Conservation (phyloP, 1,139 yeast genomes). For the Suhomyces bribrorum region DNA sequence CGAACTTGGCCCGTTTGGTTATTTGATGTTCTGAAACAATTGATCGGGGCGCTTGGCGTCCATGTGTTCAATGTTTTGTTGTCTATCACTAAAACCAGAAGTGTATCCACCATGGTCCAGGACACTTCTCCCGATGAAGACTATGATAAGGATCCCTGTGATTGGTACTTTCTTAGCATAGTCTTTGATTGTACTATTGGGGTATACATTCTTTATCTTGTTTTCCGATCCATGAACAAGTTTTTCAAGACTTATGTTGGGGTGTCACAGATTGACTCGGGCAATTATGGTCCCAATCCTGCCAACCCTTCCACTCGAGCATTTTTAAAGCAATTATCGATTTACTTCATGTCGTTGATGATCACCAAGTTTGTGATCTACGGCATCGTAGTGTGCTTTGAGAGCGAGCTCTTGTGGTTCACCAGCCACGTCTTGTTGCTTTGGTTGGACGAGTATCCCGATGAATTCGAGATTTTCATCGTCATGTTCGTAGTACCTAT, state of each 20-base stretch:
- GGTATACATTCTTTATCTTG: slow-evolving; percentile 71
- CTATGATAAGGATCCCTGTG: slow-evolving; percentile 60
- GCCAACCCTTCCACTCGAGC: slow-evolving; percentile 64
- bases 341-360: slow-evolving; percentile 66
- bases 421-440: slow-evolving; percentile 54
- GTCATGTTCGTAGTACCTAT: slow-evolving; percentile 84
- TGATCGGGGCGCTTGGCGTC: slow-evolving; percentile 81
- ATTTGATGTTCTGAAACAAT: slow-evolving; percentile 87
- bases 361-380: slow-evolving; percentile 59
- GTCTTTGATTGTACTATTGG: slow-evolving; percentile 95
- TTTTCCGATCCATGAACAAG: slow-evolving; percentile 48
- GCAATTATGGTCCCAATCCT: slow-evolving; percentile 68
- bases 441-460: slow-evolving; percentile 80
- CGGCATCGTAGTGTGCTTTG: slow-evolving; percentile 42
- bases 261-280: slow-evolving; percentile 65
- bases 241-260: slow-evolving; percentile 38
- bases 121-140: slow-evolving; percentile 8
- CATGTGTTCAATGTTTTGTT: slow-evolving; percentile 78
- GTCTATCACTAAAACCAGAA: slow-evolving; percentile 53
- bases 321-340: slow-evolving; percentile 69
- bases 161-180: slow-evolving; percentile 89
- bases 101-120: slow-evolving; percentile 7
- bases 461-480: slow-evolving; percentile 74
- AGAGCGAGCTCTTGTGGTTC: slow-evolving; percentile 44
- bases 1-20: slow-evolving; percentile 89